Evolutionary conservation across 192 early-diverging fungal genomes (phyloP), one percentile per base, ranked within the genome.

Genomic region (Pilobolus umbonatus): DNA sequence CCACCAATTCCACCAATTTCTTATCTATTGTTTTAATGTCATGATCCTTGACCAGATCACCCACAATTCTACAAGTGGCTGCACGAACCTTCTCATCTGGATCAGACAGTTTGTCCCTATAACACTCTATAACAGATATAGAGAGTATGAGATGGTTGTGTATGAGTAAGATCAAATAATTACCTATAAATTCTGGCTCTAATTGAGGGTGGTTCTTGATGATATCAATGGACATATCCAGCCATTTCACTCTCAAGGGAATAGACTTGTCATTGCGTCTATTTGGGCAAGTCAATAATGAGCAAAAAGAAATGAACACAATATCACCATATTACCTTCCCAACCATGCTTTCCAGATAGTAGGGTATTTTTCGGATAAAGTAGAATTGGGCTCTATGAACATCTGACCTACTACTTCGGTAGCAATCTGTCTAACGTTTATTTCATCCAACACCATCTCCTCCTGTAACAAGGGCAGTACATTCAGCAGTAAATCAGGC

Each of bases 401-500:
- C 91, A 98, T 93, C 48, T 89, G 82, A 0, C 94, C 94, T 10
- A 97, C 62, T 0, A 85, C 83, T 24, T 87, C 76, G 0, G 87
- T 92, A 1, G 91, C 90, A 8, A 93, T 49, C 12, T 79, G 63
- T 7, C 96, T 83, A 28, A 97, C 77, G 19, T 87, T 78, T 4
- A 83, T 74, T 52, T 94, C 81, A 24, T 95, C 89, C 7, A 88
- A 84, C 62, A 82, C 80, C 56, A 95, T 65, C 69, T 98, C 95
- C 44, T 95, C 93, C 57, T 97, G 93, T 19, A 98, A 77, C 64
- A 90, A 88, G 21, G 96, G 96, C 30, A 98, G 85, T 0, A 98
- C 94, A 46, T 88, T 94, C 31, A 92, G 72, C 42, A 98, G 69
- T 24, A 96, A 76, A 21, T 76, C 80, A 0, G 92, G 92, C 2